Base-by-base conservation (phyloP, 129 eudicot species). In the Erigeron canadensis region DNA sequence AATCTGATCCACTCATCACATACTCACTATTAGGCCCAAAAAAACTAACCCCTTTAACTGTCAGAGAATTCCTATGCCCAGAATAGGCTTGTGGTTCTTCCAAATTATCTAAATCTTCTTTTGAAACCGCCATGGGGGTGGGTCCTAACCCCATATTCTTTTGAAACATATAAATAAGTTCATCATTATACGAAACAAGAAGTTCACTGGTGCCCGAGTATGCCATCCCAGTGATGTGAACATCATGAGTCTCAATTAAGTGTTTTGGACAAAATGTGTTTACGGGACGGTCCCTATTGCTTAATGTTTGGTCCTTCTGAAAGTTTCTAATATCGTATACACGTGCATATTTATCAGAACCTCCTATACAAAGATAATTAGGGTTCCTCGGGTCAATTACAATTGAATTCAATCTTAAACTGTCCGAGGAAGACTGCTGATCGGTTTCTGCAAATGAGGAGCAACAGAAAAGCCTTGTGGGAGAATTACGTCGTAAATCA, bases 1-100 rank as follows among this genome's bases (percentile, higher is more conserved):
- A 93, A 67, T 93, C 98, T 5, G 98, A 93, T 18, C 98, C 96
- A 40, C 95, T 89, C 81, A 87, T 22, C 15, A 93, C 86, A 56
- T 89, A 89, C 10, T 89, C 91, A 68, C 81, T 71, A 53, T 82
- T 76, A 0, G 95, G 91, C 60, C 98, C 96, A 71, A 89, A 93
- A 67, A 89, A 93, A 61, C 86, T 85, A 67, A 87, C 98, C 8
- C 98, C 98, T 82, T 87, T 93, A 17, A 85, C 85, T 2, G 95
- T 89, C 63, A 79, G 64, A 6, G 89, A 77, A 68, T 93, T 93
- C 71, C 92, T 83, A 75, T 87, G 98, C 16, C 98, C 98, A 0
- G 76, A 69, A 69, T 89, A 89, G 66, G 72, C 81, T 46, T 80
- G 85, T 19, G 86, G 82, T 45, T 84, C 82, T 21, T 71, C 88